A percentile compares a stretch with the other conserved stretches of the same genome.
Evolutionary conservation across 73 alveolate genomes (phyloP).

Genomic region (Effrenium voratum): DNA sequence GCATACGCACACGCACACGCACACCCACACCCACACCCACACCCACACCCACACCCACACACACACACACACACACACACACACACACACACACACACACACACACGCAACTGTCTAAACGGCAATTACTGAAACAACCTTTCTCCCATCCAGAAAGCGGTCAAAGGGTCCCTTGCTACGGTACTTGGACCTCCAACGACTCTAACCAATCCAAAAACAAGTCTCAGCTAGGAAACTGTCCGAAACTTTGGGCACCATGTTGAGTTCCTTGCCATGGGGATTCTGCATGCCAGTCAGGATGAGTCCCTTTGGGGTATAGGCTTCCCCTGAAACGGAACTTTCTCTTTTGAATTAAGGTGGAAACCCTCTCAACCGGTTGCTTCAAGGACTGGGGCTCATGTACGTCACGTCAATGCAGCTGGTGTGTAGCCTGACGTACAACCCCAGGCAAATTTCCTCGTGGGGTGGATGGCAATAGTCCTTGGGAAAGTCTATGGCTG

Average conservation of each 20-base stretch:
- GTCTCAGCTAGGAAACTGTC: not conserved
- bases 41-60: not conserved
- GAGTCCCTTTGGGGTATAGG: too few relatives aligned
- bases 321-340: too few relatives aligned
- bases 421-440: too few relatives aligned
- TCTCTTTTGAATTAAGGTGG: too few relatives aligned
- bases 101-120: not conserved
- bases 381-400: too few relatives aligned
- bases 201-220: too few relatives aligned
- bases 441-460: too few relatives aligned
- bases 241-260: not conserved
- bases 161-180: not conserved
- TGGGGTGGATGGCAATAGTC: too few relatives aligned
- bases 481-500: too few relatives aligned
- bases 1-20: not conserved
- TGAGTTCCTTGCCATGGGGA: not conserved
- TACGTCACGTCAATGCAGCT: too few relatives aligned
- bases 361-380: too few relatives aligned
- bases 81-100: not conserved
- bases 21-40: not conserved
- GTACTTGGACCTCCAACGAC: not conserved
- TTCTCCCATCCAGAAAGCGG: not conserved
- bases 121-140: not conserved
- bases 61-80: not conserved
- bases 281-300: not conserved